These are phyloP conservation scores for Paraphoma chrysanthemicola DNA, from an alignment of 2,329 filamentous ascomycete genomes.

Conservation along the genomic window DNA sequence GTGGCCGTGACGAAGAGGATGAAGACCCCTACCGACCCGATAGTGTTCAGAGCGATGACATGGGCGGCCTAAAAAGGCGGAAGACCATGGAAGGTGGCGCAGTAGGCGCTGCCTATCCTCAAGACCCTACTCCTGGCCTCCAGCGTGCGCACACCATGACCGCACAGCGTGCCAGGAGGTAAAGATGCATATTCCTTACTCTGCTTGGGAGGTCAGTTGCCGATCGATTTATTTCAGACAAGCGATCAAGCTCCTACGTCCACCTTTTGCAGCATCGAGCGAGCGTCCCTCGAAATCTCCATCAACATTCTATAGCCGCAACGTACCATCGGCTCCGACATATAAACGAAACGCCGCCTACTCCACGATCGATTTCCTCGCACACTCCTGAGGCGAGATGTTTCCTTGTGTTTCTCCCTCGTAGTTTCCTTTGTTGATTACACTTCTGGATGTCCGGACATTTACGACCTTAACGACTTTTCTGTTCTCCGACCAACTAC, in stretches of 20 bases:
- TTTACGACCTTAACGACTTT: slow-evolving; percentile 47
- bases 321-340: slow-evolving; percentile 68
- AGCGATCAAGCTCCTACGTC: slow-evolving; percentile 24
- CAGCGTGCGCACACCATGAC: slow-evolving; percentile 42
- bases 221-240: slow-evolving; percentile 31
- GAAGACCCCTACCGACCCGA: slow-evolving; percentile 72
- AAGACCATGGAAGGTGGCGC: slow-evolving; percentile 69
- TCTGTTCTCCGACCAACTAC: slow-evolving; percentile 29
- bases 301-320: slow-evolving; percentile 17
- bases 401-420: slow-evolving; percentile 43
- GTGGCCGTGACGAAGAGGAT: slow-evolving; percentile 68
- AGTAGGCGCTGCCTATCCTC: slow-evolving; percentile 40
- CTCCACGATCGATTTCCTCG: slow-evolving; percentile 5
- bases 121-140: slow-evolving; percentile 39
- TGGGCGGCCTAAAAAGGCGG: slow-evolving; percentile 75
- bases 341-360: slow-evolving; percentile 47
- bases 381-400: slow-evolving; percentile 15
- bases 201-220: slow-evolving; percentile 27
- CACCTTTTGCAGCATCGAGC: slow-evolving; percentile 26
- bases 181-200: slow-evolving; percentile 16
- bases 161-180: slow-evolving; percentile 39
- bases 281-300: slow-evolving; percentile 22
- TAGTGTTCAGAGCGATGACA: slow-evolving; percentile 60
- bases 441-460: slow-evolving; percentile 38
- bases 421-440: slow-evolving; percentile 40